Evolutionary conservation across 768 basidiomycete species (phyloP).

Genomic region (Phaeotremella skinneri): DNA sequence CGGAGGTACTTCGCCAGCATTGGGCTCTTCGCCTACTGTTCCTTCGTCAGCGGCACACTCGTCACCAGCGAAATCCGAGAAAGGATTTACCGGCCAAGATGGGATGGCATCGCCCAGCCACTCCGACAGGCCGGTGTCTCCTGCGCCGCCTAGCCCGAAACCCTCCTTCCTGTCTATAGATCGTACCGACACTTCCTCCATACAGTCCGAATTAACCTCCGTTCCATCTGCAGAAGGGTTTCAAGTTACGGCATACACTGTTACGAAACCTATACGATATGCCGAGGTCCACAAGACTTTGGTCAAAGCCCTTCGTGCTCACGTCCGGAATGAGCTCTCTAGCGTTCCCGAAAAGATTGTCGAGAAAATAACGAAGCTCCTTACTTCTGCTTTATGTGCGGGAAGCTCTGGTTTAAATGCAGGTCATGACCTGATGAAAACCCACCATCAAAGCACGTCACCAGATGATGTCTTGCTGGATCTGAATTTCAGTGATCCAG

Average conservation of each 20-base stretch:
- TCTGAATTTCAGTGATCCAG: slow-evolving; percentile 47
- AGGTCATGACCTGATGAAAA: slow-evolving; percentile 43
- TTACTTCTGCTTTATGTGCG: slow-evolving; percentile 23
- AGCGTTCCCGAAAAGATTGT: slow-evolving; percentile 46
- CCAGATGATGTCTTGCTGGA: background rate
- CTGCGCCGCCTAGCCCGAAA: slow-evolving; percentile 60
- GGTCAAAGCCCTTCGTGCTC: slow-evolving; percentile 39
- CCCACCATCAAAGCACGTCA: slow-evolving; percentile 26
- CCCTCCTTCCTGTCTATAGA: slow-evolving; percentile 16
- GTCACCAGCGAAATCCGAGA: slow-evolving; percentile 8
- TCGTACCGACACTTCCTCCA: slow-evolving; percentile 25
- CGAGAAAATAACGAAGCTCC: slow-evolving; percentile 38
- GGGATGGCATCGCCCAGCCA: background rate
- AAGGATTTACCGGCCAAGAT: slow-evolving; percentile 2
- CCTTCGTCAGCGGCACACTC: slow-evolving; percentile 50
- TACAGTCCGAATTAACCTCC: slow-evolving; percentile 23
- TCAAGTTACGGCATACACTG: slow-evolving; percentile 45
- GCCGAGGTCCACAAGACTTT: slow-evolving; percentile 46
- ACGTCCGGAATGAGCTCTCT: slow-evolving; percentile 38
- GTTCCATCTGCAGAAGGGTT: slow-evolving; percentile 31
- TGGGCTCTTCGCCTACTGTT: slow-evolving; percentile 42
- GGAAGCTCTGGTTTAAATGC: slow-evolving; percentile 17
- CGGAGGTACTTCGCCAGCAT: slow-evolving; percentile 54
- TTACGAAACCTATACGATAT: slow-evolving; percentile 44
- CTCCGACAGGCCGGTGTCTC: slow-evolving; percentile 54